phyloP scores from a whole-genome alignment of 176 grass and related monocot genomes.

The Phoenix dactylifera region DNA sequence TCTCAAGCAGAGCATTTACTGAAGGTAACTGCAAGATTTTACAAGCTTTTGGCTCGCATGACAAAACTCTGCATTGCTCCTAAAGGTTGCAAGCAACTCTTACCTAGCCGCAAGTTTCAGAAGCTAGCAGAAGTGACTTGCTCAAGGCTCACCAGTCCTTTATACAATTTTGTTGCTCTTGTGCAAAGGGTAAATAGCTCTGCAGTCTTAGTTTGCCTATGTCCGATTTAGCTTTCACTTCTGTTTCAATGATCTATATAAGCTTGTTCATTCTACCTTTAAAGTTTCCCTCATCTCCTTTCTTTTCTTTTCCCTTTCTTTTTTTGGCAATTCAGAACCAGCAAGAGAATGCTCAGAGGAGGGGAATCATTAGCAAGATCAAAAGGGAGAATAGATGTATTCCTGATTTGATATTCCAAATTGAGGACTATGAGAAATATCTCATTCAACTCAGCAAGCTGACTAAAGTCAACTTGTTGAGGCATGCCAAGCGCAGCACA shows the following conservation, averaged over 20 bases:
- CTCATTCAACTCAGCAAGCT: slow-evolving; percentile 76
- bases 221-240: not conserved
- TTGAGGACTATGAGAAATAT: slow-evolving; percentile 92
- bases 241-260: not conserved
- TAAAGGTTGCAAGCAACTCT: slow-evolving; percentile 48
- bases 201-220: not conserved
- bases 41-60: slow-evolving; percentile 68
- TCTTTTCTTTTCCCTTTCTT: slow-evolving; percentile 6
- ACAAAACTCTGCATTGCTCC: slow-evolving; percentile 68
- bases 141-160: slow-evolving; percentile 53
- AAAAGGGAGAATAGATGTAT: slow-evolving; percentile 86
- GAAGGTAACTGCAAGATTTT: slow-evolving; percentile 61
- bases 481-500: slow-evolving; percentile 73
- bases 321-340: slow-evolving; percentile 38
- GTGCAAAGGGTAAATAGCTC: slow-evolving; percentile 43
- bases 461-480: slow-evolving; percentile 65
- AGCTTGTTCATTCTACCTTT: no score
- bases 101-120: slow-evolving; percentile 65
- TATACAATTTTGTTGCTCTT: slow-evolving; percentile 53
- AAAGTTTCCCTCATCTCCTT: no score
- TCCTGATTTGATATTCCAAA: slow-evolving; percentile 88
- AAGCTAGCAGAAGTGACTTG: slow-evolving; percentile 79
- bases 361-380: slow-evolving; percentile 49
- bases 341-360: slow-evolving; percentile 27
- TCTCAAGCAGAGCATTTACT: slow-evolving; percentile 71